phyloP scores from a whole-genome alignment of 1,139 yeast genomes.

The Candida glucosophila region DNA sequence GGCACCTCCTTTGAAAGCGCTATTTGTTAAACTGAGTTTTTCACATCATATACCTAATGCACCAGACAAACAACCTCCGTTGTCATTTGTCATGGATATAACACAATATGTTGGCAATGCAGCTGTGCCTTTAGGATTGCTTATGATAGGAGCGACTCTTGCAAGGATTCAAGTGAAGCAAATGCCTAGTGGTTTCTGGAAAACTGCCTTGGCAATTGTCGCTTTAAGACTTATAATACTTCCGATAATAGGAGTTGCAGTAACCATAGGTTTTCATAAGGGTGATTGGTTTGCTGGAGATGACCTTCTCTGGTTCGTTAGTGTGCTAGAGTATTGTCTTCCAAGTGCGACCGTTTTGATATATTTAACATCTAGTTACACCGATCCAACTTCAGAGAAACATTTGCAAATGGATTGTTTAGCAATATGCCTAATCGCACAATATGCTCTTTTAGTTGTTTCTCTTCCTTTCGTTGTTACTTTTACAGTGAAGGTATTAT shows the following conservation, averaged over 20 bases:
- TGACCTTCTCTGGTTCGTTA: slow-evolving; percentile 46
- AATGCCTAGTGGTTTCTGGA: slow-evolving; percentile 69
- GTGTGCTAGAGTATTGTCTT: slow-evolving; percentile 67
- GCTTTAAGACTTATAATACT: slow-evolving; percentile 24
- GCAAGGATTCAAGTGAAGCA: slow-evolving; percentile 56
- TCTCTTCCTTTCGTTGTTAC: slow-evolving; percentile 63
- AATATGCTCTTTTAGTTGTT: slow-evolving; percentile 52
- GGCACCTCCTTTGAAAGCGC: slow-evolving; percentile 79
- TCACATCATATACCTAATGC: slow-evolving; percentile 50
- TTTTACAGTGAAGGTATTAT: slow-evolving; percentile 39
- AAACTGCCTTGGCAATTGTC: slow-evolving; percentile 36
- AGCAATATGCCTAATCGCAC: slow-evolving; percentile 63
- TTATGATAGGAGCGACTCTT: slow-evolving; percentile 78
- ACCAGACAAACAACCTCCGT: slow-evolving; percentile 77
- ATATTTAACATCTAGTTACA: slow-evolving; percentile 76
- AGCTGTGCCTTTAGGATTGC: slow-evolving; percentile 78
- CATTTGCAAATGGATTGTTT: slow-evolving; percentile 78
- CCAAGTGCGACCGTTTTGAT: slow-evolving; percentile 85
- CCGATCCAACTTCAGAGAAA: slow-evolving; percentile 51
- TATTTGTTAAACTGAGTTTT: slow-evolving; percentile 43
- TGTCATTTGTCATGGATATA: slow-evolving; percentile 77
- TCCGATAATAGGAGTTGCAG: slow-evolving; percentile 39
- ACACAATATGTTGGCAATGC: slow-evolving; percentile 77
- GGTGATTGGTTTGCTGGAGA: slow-evolving; percentile 49
- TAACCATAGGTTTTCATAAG: slow-evolving; percentile 33